A percentile compares a stretch with the other conserved stretches of the same genome.
Evolutionary conservation across 2,329 filamentous ascomycete genomes (phyloP).

Genomic region (Paecilomyces fulvus): DNA sequence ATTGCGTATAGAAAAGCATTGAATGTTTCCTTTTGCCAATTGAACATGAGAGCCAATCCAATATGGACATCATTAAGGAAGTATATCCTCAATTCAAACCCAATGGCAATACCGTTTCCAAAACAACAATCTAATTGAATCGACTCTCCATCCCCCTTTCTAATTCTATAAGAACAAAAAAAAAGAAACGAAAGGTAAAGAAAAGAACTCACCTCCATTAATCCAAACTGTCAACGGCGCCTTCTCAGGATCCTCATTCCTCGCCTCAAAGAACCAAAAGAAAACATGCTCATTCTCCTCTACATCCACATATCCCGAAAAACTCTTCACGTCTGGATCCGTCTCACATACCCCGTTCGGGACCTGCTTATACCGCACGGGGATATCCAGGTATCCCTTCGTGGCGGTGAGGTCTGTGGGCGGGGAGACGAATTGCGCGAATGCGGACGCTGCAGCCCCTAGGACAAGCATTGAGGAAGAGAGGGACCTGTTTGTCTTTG

Average conservation of each 20-base stretch:
- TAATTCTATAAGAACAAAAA: background rate
- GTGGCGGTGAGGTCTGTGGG: slow-evolving; percentile 29
- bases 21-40: background rate
- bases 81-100: too few relatives aligned
- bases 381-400: slow-evolving; percentile 30
- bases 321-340: background rate
- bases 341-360: slow-evolving; percentile 37
- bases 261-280: background rate
- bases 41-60: background rate
- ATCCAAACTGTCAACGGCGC: slow-evolving; percentile 55
- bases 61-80: too few relatives aligned
- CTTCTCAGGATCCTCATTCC: slow-evolving; percentile 32
- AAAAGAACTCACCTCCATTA: slow-evolving; percentile 34
- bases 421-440: slow-evolving; percentile 27
- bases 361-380: slow-evolving; percentile 42
- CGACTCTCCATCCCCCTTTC: background rate
- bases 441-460: background rate
- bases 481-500: background rate
- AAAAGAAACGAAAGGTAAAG: background rate
- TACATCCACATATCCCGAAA: background rate
- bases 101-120: too few relatives aligned
- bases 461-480: background rate
- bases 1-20: background rate
- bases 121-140: background rate
- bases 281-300: background rate